Evolutionary conservation across 768 basidiomycete genomes (phyloP), one percentile per base, ranked within the genome.

Genomic region (Naganishia randhawae): DNA sequence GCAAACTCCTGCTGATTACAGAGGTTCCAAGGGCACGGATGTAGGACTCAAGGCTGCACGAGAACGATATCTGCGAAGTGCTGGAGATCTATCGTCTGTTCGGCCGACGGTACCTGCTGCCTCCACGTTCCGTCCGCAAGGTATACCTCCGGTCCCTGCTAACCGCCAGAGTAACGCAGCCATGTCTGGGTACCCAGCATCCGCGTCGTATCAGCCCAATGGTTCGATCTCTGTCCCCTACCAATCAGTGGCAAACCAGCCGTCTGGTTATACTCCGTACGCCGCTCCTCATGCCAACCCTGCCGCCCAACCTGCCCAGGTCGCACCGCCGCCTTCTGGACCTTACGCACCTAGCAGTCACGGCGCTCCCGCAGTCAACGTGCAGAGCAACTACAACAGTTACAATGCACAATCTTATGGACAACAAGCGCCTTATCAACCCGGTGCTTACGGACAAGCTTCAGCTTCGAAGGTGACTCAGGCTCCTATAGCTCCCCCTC

Each of bases 1-100:
- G 74, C 81, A 91, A 72, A 91, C 88, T 0, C 96, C 96, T 0
- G 73, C 81, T 13, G 87, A 86, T 61, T 98, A 96, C 80, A 85
- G 85, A 53, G 89, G 89, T 6, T 82, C 85, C 3, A 81, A 82
- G 4, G 84, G 80, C 0, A 74, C 71, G 16, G 75, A 75, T 11
- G 19, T 63, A 0, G 73, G 76, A 25, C 71, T 77, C 3, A 76
- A 76, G 37, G 75, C 74, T 54, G 75, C 74, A 33, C 71, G 76
- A 33, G 75, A 78, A 29, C 71, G 78, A 31, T 67, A 68, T n/a
- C 35, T 71, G 37, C 33, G 37, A 32, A 63, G 63, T 22, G 66
- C 63, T 19, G 70, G 22, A 16, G 31, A 48, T 8, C 6, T 45
- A 19, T 48, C 37, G 37, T 54, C 54, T 31, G 65, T 50, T 45